Percentiles rank a stretch among this genome's conserved stretches.
phyloP scores from a whole-genome alignment of 306 rosid genomes.

The Urtica urens region DNA sequence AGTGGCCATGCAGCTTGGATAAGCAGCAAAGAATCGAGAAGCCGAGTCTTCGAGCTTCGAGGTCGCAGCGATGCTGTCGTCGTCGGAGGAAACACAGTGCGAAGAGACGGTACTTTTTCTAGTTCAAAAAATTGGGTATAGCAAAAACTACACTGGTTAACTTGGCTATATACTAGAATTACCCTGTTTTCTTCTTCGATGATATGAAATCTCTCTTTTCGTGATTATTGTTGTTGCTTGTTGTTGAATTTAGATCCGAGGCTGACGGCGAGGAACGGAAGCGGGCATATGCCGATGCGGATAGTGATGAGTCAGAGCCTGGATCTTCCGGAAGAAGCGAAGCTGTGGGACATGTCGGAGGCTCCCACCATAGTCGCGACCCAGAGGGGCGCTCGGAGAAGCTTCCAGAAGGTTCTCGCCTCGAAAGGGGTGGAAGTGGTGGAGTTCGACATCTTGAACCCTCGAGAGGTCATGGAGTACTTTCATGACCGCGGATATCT shows the following conservation, averaged over 20 bases:
- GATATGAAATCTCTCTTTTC: too few species aligned
- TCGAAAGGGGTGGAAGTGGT: slow-evolving; percentile 94
- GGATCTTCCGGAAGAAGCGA: slow-evolving; percentile 80
- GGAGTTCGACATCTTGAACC: slow-evolving; percentile 76
- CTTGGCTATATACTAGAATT: too few species aligned
- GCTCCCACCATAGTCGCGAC: slow-evolving; percentile 79
- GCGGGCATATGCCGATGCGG: slow-evolving; percentile 76
- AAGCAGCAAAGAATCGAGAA: slow-evolving; percentile 62
- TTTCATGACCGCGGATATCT: slow-evolving; percentile 83
- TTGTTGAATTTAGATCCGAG: slow-evolving; percentile 53
- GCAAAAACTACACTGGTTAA: too few species aligned
- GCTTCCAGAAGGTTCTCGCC: slow-evolving; percentile 87
- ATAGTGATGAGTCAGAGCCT: slow-evolving; percentile 70
- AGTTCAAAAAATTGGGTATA: too few species aligned
- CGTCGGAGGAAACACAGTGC: slow-evolving; percentile 85
- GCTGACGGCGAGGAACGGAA: slow-evolving; percentile 85
- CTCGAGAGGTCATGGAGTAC: slow-evolving; percentile 84
- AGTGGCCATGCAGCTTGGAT: slow-evolving; percentile 85
- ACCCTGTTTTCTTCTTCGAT: too few species aligned
- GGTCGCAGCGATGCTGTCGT: slow-evolving; percentile 87
- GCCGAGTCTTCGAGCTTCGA: slow-evolving; percentile 64
- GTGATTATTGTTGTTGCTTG: not conserved
- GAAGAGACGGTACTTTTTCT: slow-evolving; percentile 80
- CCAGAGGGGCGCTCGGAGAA: slow-evolving; percentile 80
- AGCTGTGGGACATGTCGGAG: slow-evolving; percentile 65